Base-by-base conservation (phyloP, 2,329 filamentous ascomycete species). In the Drechslerella stenobrocha region DNA sequence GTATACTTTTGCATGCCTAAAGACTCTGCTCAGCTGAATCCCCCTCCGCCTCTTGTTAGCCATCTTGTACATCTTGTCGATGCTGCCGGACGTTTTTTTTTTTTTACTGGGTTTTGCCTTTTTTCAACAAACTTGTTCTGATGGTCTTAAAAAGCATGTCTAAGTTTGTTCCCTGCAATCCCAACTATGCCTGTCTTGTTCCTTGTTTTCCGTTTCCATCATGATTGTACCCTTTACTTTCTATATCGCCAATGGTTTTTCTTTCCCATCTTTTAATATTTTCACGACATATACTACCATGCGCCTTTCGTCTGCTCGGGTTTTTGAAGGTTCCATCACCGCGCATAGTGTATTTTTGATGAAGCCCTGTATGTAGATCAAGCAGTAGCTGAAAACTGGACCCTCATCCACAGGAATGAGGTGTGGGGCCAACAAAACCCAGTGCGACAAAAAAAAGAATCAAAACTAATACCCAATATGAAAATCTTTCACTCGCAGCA, bases 291-390 rank as follows among this genome's bases (percentile, higher is more conserved):
- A 6, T 11, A 13, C 3, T 15, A 15, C 13, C 15, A 18, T 42
- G 15, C 22, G n/a, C 15, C 15, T 37, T 37, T 13, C 11, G 15
- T 32, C 30, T 6, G 6, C 34, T 13, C 15, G 11, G 3, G 3
- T 37, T 37, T 37, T 37, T 44, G 23, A 24, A 34, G 15, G 47
- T 55, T 30, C 28, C 8, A 2, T 47, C 50, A 51, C 57, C 24
- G 22, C 37, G n/a, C 26, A 34, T 65, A 42, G 48, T 40, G 37
- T 22, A 20, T 52, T 58, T 37, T 47, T 40, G 57, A 53, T n/a
- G 18, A 32, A 53, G 15, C 32, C 53, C 52, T 66, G 61, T 66
- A 66, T 58, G 53, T 66, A 66, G 61, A 55, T 42, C 35, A 66
- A 28, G 47, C 46, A 57, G 48, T n/a, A n/a, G n/a, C n/a, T n/a